A percentile compares a stretch with the other conserved stretches of the same genome.
These are phyloP conservation scores for Echinochloa phyllopogon DNA, from an alignment of 176 grass and related monocot genomes.

Conservation along the genomic window DNA sequence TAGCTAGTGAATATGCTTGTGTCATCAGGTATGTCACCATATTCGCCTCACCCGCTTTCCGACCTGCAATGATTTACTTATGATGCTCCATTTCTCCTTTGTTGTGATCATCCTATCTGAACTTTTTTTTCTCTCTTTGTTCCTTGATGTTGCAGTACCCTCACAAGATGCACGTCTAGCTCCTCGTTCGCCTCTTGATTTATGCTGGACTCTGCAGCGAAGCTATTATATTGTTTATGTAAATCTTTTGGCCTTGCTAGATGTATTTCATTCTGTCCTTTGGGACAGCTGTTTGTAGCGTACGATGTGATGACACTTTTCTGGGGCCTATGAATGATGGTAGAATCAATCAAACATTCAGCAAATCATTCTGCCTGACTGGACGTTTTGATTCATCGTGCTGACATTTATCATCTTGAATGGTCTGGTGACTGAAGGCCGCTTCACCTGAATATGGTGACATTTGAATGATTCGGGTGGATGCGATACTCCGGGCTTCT, in stretches of 20 bases:
- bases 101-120: neutral
- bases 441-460: neutral
- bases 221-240: neutral
- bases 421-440: neutral
- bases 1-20: conserved; percentile 43
- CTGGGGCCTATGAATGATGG: neutral
- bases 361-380: neutral
- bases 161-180: neutral
- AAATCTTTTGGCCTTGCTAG: neutral
- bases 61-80: neutral
- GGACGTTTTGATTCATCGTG: neutral
- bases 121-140: neutral
- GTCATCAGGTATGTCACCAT: conserved; percentile 33
- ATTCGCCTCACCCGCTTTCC: neutral
- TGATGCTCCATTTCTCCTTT: neutral
- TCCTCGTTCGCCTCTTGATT: neutral
- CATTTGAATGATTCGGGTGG: neutral
- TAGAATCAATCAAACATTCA: neutral
- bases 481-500: neutral
- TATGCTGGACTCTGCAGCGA: neutral
- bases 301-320: neutral
- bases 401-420: neutral
- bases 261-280: neutral
- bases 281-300: neutral
- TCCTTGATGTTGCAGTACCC: neutral